Base-by-base conservation (phyloP, 352 stramenopile genomes). In the Phytophthora cryptogea region DNA sequence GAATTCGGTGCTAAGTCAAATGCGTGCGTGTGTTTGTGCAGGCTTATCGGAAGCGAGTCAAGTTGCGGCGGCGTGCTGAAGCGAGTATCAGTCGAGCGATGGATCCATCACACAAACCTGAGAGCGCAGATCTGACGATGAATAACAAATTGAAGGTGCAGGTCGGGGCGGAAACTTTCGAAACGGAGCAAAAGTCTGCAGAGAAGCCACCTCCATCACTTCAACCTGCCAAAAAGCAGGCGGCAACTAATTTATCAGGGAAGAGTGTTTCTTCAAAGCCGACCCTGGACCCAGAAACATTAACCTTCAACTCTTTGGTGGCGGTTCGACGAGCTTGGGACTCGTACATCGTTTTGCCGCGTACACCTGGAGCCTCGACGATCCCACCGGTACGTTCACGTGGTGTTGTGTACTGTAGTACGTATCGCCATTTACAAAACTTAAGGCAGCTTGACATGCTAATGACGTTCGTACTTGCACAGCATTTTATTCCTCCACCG, bases 401-500 rank as follows among this genome's bases (percentile, higher is more conserved):
- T 54, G 31, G 45, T 43, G 8, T 17, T n/a, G 8, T 27, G 13
- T 20, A 6, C 9, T 20, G 8, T 6, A n/a, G 20, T 23, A 23
- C 20, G 5, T 9, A 26, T 35, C 35, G 8, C 5, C 13, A 28
- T 20, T 13, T 8, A 10, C 4, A 49, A 45, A 17, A 37, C 35
- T 63, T 23, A 23, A 3, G 1, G 20, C 20, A 2, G 20, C 20
- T 23, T 2, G 30, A 54, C 31, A 33, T 63, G 17, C n/a, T 37
- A 0, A 36, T 44, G 28, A 13, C 20, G 16, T 49, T 23, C 23
- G 54, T 42, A 1, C 54, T 30, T 56, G 14, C 42, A 50, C 32
- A 87, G 74, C 67, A 83, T 62, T 87, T 82, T 51, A 63, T 87
- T 14, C 43, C 51, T 14, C 72, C 77, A 1, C 77, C 77, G 53